Evolutionary conservation across 164 flowering plant genomes (phyloP).

Genomic region (Vitis vinifera): ASM3070453v1 NC_081814.1:19056501-19057000

Average conservation of each 20-base stretch:
- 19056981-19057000: conserved; percentile 98
- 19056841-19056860: conserved; percentile 96
- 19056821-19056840: conserved; percentile 45
- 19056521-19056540: conserved; percentile 98
- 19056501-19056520: conserved; percentile 54
- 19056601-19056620: conserved; percentile 92
- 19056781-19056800: neutral
- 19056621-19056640: conserved; percentile 56
- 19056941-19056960: conserved; percentile 85
- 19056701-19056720: no score
- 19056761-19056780: neutral
- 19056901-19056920: conserved; percentile 99
- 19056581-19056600: conserved; percentile 99
- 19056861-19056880: conserved; percentile 88
- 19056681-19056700: no score
- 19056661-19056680: no score
- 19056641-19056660: no score
- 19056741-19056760: no score
- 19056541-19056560: conserved; percentile 95
- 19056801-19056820: neutral
- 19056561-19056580: conserved; percentile 99
- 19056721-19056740: no score
- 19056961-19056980: conserved; percentile 98
- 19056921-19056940: conserved; percentile 98
- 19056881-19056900: conserved; percentile 99